phyloP scores from a whole-genome alignment of 164 flowering plant species.

The Paratinospora sagittata region DNA sequence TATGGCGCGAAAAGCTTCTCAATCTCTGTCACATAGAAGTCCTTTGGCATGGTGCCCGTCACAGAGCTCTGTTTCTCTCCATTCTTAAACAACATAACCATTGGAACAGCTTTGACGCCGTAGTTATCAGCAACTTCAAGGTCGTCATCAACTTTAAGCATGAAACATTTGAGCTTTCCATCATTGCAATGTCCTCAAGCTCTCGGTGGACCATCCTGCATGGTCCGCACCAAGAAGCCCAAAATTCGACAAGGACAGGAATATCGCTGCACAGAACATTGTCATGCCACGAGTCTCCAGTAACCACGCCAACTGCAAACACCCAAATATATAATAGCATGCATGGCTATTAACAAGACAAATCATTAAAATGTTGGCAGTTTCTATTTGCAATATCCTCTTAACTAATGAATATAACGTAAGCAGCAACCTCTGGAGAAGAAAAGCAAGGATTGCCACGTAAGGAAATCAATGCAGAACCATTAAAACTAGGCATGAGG shows the following conservation, averaged over 20 bases:
- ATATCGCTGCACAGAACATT: constrained; percentile 43
- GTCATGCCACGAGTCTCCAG: constrained; percentile 62
- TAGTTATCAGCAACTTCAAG: constrained; percentile 47
- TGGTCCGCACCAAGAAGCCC: constrained; percentile 94
- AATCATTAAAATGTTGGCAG: too few relatives aligned
- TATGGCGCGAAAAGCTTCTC: constrained; percentile 47
- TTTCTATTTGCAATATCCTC: too few relatives aligned
- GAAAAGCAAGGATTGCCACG: too few relatives aligned
- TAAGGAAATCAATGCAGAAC: too few relatives aligned
- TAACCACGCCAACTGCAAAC: constrained; percentile 58
- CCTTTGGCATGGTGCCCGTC: constrained; percentile 86
- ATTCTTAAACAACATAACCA: constrained; percentile 73
- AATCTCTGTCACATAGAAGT: constrained; percentile 63
- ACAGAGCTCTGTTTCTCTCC: constrained; percentile 56
- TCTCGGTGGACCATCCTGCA: constrained; percentile 87
- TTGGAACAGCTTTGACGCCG: constrained; percentile 75
- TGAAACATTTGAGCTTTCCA: constrained; percentile 57
- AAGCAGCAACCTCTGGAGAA: too few relatives aligned
- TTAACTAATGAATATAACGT: too few relatives aligned
- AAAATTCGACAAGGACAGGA: constrained; percentile 84
- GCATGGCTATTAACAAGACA: too few relatives aligned
- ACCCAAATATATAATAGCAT: constrained; percentile 4
- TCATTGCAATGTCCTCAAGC: constrained; percentile 71
- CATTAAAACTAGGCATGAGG: too few relatives aligned
- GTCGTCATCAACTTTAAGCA: constrained; percentile 60